Evolutionary conservation across 2,329 filamentous ascomycete species (phyloP), one percentile per base, ranked within the genome.

Genomic region (Coniochaeta sp.): DNA sequence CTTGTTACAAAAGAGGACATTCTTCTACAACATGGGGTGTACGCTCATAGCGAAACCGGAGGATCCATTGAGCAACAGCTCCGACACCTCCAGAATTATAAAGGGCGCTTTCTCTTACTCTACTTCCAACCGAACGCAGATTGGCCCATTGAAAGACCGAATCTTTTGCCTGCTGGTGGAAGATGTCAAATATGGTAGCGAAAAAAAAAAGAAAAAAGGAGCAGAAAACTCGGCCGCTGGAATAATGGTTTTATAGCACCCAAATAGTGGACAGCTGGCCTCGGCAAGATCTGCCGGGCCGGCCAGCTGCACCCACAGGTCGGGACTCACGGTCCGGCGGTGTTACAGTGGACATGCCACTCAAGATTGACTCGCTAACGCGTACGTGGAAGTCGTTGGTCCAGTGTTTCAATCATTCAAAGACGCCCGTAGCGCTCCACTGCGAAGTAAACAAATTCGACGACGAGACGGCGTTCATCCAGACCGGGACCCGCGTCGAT

Each of bases 21-120:
- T 3, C 10, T 3, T 5, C 26, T 20, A 31, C 45, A 28, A 48
- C 13, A 14, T 26, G 20, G 16, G 22, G 77, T 82, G 77, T 82
- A 66, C 72, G 78, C 78, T 67, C 78, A 78, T 77, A 82, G 79
- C 79, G 79, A 82, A 82, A 77, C 79, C 73, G 71, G 68, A 66
- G 70, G 72, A 71, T 74, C 72, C 74, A 69, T 67, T 49, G 52
- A 56, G 53, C 51, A 60, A 62, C 59, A 62, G 63, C 62, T 63
- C 54, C 65, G 72, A 74, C 71, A 68, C 71, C 68, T 67, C 70
- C 68, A 71, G 75, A 77, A 82, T 82, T 82, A 79, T 81, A 75
- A 82, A 80, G 74, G 74, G 77, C 75, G 67, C 53, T 38, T 42
- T 60, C 31, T 33, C 69, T n/a, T 70, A 52, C 58, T 82, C 78